Conservation (phyloP, 139 green algal genomes). For the Limnomonas spitsbergensis region DNA sequence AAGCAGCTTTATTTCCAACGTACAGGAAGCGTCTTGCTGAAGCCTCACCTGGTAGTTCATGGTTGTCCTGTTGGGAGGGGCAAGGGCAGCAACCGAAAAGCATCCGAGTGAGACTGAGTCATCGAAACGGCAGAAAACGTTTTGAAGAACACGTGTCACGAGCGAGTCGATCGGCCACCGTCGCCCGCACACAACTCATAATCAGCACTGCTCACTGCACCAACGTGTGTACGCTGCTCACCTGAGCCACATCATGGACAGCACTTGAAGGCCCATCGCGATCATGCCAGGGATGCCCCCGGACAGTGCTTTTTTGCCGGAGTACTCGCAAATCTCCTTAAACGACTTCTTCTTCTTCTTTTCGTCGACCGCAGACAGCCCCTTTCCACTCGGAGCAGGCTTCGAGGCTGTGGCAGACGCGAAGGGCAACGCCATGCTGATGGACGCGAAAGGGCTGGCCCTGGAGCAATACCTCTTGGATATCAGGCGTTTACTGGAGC, state of each 20-base stretch:
- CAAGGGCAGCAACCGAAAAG: too few species aligned
- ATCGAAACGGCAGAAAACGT: too few species aligned
- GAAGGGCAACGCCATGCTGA: slow-evolving; percentile 15
- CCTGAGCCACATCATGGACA: slow-evolving; percentile 85
- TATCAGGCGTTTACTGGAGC: neutral
- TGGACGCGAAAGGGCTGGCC: slow-evolving; percentile 16
- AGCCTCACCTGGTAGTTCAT: slow-evolving; percentile 77
- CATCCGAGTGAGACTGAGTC: too few species aligned
- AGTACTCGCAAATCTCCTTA: slow-evolving; percentile 57
- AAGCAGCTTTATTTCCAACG: too few species aligned
- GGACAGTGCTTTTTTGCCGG: slow-evolving; percentile 68
- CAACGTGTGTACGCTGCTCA: neutral
- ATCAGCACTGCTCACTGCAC: too few species aligned
- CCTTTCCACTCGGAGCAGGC: neutral
- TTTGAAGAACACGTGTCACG: too few species aligned
- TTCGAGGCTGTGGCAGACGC: slow-evolving; percentile 5
- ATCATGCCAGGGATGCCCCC: slow-evolving; percentile 78
- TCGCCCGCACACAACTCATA: too few species aligned
- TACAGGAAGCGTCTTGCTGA: too few species aligned
- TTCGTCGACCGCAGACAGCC: too few species aligned
- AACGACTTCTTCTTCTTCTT: slow-evolving; percentile 44
- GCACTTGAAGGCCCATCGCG: slow-evolving; percentile 75
- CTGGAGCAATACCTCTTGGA: neutral
- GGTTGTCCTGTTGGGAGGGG: slow-evolving; percentile 57
- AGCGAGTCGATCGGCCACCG: too few species aligned